Evolutionary conservation across 805 yeast genomes (phyloP).

Genomic region (Saccharomycopsis amapae): DNA sequence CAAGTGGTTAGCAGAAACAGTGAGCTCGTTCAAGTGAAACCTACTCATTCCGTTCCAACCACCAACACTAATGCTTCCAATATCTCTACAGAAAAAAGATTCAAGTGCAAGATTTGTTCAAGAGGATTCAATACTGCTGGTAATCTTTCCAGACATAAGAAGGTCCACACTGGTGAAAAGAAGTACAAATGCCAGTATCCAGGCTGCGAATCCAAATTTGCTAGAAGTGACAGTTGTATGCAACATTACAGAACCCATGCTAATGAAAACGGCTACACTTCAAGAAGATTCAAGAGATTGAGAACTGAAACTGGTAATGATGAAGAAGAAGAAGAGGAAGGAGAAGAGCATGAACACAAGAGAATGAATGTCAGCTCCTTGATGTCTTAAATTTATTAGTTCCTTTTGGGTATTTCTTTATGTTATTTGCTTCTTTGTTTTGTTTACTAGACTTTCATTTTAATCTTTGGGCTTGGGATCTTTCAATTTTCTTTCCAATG

Average conservation of each 20-base stretch:
- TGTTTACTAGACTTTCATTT: too few relatives aligned
- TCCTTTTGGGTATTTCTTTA: too few relatives aligned
- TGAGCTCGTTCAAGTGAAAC: background rate
- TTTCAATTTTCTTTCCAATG: too few relatives aligned
- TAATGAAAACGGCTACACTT: slow-evolving; percentile 21
- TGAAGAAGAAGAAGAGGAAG: slow-evolving; percentile 7
- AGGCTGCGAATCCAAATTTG: slow-evolving; percentile 28
- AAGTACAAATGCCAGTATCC: slow-evolving; percentile 63
- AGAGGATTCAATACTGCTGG: slow-evolving; percentile 64
- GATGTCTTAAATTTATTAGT: slow-evolving; percentile 7
- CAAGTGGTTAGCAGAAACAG: slow-evolving; percentile 8
- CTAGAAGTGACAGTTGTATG: slow-evolving; percentile 22
- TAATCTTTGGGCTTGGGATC: too few relatives aligned
- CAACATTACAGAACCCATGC: slow-evolving; percentile 22
- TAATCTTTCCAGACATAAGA: slow-evolving; percentile 63
- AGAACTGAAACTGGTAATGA: slow-evolving; percentile 1
- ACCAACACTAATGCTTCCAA: background rate
- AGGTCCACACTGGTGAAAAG: slow-evolving; percentile 72
- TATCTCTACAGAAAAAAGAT: slow-evolving; percentile 16
- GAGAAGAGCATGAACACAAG: slow-evolving; percentile 1
- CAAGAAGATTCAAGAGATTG: slow-evolving; percentile 21
- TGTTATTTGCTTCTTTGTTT: too few relatives aligned
- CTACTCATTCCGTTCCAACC: background rate
- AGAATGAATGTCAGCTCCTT: slow-evolving; percentile 5
- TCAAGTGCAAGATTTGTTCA: slow-evolving; percentile 31